These are phyloP conservation scores for Fusarium proliferatum DNA, from an alignment of 2,329 filamentous ascomycete genomes.

Conservation along the genomic window DNA sequence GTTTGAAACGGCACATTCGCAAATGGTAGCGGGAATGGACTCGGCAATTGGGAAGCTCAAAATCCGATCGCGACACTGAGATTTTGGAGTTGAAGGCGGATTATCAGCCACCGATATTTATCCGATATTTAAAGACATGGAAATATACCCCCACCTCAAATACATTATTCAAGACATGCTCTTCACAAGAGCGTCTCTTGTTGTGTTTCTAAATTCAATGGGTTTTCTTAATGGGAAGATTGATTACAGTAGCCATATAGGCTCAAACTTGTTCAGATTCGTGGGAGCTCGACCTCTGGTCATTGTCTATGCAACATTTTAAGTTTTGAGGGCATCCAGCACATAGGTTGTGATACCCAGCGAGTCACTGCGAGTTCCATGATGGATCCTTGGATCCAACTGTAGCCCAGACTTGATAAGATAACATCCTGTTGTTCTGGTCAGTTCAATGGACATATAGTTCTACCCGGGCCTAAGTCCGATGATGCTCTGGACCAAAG, in stretches of 20 bases:
- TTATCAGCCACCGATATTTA: slow-evolving; percentile 38
- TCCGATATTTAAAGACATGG: slow-evolving; percentile 16
- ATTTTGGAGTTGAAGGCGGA: slow-evolving; percentile 40
- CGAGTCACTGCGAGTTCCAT: not conserved
- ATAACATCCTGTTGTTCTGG: not conserved
- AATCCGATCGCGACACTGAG: slow-evolving; percentile 36
- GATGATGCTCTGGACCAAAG: not conserved
- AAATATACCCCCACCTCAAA: not conserved
- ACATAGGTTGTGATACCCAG: not conserved
- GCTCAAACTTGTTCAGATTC: not conserved
- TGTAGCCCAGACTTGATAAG: not conserved
- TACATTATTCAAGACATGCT: not conserved
- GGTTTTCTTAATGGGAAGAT: not conserved
- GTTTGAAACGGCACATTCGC: slow-evolving; percentile 35
- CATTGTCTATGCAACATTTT: not conserved
- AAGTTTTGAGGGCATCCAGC: not conserved
- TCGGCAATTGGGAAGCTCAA: slow-evolving; percentile 33
- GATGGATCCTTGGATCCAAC: not conserved
- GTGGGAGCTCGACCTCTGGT: not conserved
- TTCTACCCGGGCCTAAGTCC: not conserved
- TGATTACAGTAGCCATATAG: not conserved
- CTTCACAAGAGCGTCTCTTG: not conserved
- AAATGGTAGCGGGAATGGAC: slow-evolving; percentile 23
- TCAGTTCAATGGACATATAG: not conserved
- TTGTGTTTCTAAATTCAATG: not conserved